Evolutionary conservation across 495 filamentous ascomycete species (phyloP), one percentile per base, ranked within the genome.

Genomic region (Tuber indicum): DNA sequence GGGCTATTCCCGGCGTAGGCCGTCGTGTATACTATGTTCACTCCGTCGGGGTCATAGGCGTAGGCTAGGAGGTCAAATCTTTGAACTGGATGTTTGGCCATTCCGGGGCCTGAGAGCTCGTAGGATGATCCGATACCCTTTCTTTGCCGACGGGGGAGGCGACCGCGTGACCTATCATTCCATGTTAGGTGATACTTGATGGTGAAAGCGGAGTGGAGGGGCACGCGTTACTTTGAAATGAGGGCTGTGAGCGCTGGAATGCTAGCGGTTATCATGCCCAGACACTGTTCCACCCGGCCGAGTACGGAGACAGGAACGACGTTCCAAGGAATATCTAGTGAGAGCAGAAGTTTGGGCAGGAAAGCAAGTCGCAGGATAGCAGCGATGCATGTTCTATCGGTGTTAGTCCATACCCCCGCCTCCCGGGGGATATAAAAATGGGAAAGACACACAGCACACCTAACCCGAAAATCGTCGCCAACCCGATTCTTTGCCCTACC

Each of bases 391-490:
- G 82, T 76, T 44, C 82, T 83, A 39, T 26, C 21, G 5, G 69
- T 44, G 71, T 81, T 73, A 82, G 77, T 32, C n/a, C 10, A 5
- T 43, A 71, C n/a, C 23, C 75, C n/a, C 70, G 39, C 42, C n/a
- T 47, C n/a, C 70, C 32, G 52, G 21, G 44, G 8, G 26, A 44
- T 26, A 16, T 42, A 69, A 47, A 41, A 62, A 23, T 47, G 3
- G 73, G 62, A n/a, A 19, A 47, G 4, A 76, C 84, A 71, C 75
- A 86, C 85, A 85, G 71, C 44, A 84, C 71, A 46, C 85, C 85
- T n/a, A 85, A 71, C 52, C 83, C 77, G 62, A 85, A 86, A 78
- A 86, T 76, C 36, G 82, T 47, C 1, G 81, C 78, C 72, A 86
- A 75, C 8, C 83, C 84, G 23, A 78, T 62, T 44, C 84, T 83